Conservation (phyloP, 805 yeast species). For the Starmerella davenportii region DNA sequence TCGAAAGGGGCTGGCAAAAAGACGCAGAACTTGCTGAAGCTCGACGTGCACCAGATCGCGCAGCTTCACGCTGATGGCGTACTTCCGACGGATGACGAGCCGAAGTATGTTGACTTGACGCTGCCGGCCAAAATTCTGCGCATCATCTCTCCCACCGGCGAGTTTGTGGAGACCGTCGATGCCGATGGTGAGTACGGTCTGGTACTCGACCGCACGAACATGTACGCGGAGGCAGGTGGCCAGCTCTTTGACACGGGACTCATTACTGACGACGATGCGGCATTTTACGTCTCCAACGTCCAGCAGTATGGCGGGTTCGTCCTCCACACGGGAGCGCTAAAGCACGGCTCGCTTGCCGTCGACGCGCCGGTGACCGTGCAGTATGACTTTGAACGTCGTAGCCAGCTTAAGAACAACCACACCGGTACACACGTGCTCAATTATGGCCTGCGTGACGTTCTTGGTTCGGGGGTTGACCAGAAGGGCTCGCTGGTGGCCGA, state of each 20-base stretch:
- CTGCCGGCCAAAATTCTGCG: constrained; percentile 52
- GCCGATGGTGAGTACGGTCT: constrained; percentile 46
- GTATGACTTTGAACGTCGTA: constrained; percentile 81
- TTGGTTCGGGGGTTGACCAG: constrained; percentile 83
- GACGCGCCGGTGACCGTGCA: constrained; percentile 65
- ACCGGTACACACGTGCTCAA: constrained; percentile 95
- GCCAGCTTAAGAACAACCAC: constrained; percentile 94
- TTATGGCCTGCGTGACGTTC: constrained; percentile 65
- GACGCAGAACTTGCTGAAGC: constrained; percentile 41
- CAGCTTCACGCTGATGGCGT: constrained; percentile 42
- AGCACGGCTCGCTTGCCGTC: constrained; percentile 55
- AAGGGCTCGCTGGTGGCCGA: constrained; percentile 93
- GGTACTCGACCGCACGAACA: constrained; percentile 73
- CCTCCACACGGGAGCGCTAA: constrained; percentile 74
- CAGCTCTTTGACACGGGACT: constrained; percentile 94
- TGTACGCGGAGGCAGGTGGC: constrained; percentile 99
- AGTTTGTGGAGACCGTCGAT: constrained; percentile 32
- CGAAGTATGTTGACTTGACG: constrained; percentile 50
- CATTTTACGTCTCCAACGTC: constrained; percentile 79
- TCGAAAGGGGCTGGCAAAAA: constrained; percentile 47
- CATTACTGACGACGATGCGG: constrained; percentile 72
- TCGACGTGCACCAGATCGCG: constrained; percentile 81
- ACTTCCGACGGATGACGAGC: constrained; percentile 67
- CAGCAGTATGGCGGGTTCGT: constrained; percentile 90
- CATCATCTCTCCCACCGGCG: constrained; percentile 38